Base-by-base conservation (phyloP, 2,329 filamentous ascomycete species). In the Herpotrichia juniperi region DNA sequence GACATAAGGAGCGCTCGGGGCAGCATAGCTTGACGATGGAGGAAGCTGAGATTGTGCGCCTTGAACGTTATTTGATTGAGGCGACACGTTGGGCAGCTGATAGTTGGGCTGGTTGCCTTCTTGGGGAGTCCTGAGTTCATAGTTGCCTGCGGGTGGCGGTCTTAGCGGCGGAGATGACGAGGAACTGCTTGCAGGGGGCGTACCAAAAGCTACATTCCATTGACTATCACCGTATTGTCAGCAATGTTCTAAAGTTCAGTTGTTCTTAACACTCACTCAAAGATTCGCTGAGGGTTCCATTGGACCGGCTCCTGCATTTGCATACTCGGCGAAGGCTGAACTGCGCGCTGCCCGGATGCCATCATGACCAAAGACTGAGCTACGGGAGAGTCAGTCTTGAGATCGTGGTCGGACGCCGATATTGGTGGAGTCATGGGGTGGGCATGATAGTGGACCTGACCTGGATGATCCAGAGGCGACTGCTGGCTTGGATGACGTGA, bases 201-300 rank as follows among this genome's bases (percentile, higher is more conserved):
- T 90, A 80, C 91, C 90, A 78, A 97, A 97, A 60, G 93, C 93
- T 68, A 89, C 87, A 75, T 96, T 93, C 93, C 93, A 97, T 80
- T 96, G 91, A 74, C 93, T 96, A 66, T 44, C 6, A 14, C 6
- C 51, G 12, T 68, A 64, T 67, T 9, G 62, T 47, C 25, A 19
- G 19, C 3, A 37, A 25, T 37, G 16, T 21, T 24, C 43, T 25
- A 54, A 46, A 16, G 35, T 2, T 8, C 30, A 34, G 35, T 28
- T 16, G 19, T 12, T n/a, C 2, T 21, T 22, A 16, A 11, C 28
- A 83, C 90, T 82, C 83, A 96, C 91, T 93, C 90, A 82, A 96
- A 93, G 61, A 96, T 91, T 53, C 88, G 85, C 26, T 89, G 84
- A 21, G 92, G 93, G 66, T 96, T 96, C 92, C 92, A 96, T 50